A percentile compares a stretch with the other conserved stretches of the same genome.
These are phyloP conservation scores for Onygena corvina DNA, from an alignment of 2,329 filamentous ascomycete genomes.

Conservation along the genomic window DNA sequence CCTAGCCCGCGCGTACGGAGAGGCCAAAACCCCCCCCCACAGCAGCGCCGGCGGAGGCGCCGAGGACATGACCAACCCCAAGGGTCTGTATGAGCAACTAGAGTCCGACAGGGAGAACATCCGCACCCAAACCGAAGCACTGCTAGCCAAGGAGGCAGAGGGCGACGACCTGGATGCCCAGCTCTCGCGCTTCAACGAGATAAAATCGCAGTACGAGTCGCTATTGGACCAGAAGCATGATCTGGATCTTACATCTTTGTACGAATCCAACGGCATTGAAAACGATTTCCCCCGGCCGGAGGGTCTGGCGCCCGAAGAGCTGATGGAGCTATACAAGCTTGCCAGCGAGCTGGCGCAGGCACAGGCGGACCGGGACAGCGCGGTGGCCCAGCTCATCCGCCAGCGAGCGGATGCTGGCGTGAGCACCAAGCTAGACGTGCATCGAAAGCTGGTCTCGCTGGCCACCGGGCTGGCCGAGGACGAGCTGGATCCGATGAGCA, in stretches of 20 bases:
- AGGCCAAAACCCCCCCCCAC: conserved; percentile 48
- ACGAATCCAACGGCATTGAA: conserved; percentile 15
- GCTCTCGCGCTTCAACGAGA: conserved; percentile 29
- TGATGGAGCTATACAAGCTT: conserved; percentile 23
- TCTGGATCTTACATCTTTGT: conserved; percentile 24
- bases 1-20: conserved; percentile 46
- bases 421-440: conserved; percentile 36
- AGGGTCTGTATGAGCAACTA: conserved; percentile 31
- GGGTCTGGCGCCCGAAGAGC: conserved; percentile 21
- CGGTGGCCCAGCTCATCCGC: conserved; percentile 32
- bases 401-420: conserved; percentile 37
- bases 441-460: conserved; percentile 36
- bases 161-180: conserved; percentile 28
- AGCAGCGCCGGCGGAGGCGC: conserved; percentile 18
- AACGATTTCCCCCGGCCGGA: neutral
- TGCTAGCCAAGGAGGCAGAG: conserved; percentile 29
- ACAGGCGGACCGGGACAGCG: conserved; percentile 26
- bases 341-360: conserved; percentile 24
- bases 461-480: conserved; percentile 38
- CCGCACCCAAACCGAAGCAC: conserved; percentile 27
- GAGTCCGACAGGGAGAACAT: conserved; percentile 36
- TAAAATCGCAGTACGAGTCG: conserved; percentile 30
- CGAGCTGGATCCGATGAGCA: conserved; percentile 37
- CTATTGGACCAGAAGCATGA: conserved; percentile 36
- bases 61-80: conserved; percentile 32